Evolutionary conservation across 345 rosid genomes (phyloP).

Genomic region (Excoecaria agallocha): DNA sequence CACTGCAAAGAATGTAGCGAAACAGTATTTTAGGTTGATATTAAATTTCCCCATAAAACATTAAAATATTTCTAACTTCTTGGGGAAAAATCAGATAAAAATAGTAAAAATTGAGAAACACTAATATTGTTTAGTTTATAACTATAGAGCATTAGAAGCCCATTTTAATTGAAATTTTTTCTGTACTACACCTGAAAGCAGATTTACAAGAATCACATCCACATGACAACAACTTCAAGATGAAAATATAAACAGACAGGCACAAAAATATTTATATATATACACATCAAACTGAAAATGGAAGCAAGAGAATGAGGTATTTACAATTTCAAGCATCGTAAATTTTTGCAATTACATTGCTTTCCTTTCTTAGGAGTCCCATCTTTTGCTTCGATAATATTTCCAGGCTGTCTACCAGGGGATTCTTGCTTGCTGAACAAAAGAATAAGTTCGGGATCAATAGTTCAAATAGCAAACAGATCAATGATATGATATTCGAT

Average conservation of each 20-base stretch:
- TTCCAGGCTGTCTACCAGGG: conserved; percentile 31
- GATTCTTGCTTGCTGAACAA: conserved; percentile 49
- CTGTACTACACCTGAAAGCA: neutral
- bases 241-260: neutral
- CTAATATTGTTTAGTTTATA: neutral
- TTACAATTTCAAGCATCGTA: conserved; percentile 82
- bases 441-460: neutral
- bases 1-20: no score
- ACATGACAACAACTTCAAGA: neutral
- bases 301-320: conserved; percentile 14
- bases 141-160: neutral
- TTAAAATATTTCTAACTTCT: neutral
- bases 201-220: neutral
- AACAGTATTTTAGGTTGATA: neutral
- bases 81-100: neutral
- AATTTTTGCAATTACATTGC: conserved; percentile 73
- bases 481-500: neutral
- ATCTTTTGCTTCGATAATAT: conserved; percentile 44
- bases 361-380: conserved; percentile 59
- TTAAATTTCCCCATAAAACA: neutral
- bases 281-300: neutral
- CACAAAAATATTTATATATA: neutral
- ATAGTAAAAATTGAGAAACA: neutral
- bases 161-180: neutral
- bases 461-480: neutral